A percentile compares a stretch with the other conserved stretches of the same genome.
Evolutionary conservation across 208 protist species (phyloP).

Genomic region (Trypanosoma theileri): DNA sequence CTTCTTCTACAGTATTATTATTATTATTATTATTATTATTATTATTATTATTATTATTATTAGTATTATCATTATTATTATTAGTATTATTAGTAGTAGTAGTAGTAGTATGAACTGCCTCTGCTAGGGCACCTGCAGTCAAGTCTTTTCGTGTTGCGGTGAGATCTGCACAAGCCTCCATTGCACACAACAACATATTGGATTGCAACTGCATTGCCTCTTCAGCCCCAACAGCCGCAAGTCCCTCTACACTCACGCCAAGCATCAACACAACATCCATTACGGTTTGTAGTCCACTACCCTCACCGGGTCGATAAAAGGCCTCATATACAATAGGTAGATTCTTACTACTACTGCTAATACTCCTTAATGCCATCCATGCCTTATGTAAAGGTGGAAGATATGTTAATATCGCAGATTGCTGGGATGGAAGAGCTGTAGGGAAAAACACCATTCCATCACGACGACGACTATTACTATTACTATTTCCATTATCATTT

Average conservation of each 20-base stretch:
- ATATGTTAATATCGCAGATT: slow-evolving; percentile 55
- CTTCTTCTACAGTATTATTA: neutral
- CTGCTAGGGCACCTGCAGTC: slow-evolving; percentile 3
- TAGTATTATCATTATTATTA: slow-evolving; percentile 3
- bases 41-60: too few relatives aligned
- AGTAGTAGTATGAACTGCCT: neutral
- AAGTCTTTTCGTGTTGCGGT: slow-evolving; percentile 55
- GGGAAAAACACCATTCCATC: slow-evolving; percentile 27
- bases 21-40: too few relatives aligned
- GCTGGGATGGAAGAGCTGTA: slow-evolving; percentile 39
- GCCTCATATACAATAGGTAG: slow-evolving; percentile 68
- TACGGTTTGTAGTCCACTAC: slow-evolving; percentile 27
- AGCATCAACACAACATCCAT: slow-evolving; percentile 52
- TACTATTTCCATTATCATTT: slow-evolving; percentile 4
- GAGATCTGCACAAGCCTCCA: slow-evolving; percentile 49
- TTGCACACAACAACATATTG: slow-evolving; percentile 41
- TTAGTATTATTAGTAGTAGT: neutral
- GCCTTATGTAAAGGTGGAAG: slow-evolving; percentile 77
- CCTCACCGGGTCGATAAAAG: slow-evolving; percentile 36
- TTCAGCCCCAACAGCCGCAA: slow-evolving; percentile 35
- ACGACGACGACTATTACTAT: slow-evolving; percentile 26
- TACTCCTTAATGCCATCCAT: slow-evolving; percentile 58
- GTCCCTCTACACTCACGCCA: slow-evolving; percentile 54
- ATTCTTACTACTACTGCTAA: slow-evolving; percentile 53
- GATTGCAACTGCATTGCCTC: slow-evolving; percentile 45